phyloP scores from a whole-genome alignment of 805 yeast species.

The Yarrowia sp. region DNA sequence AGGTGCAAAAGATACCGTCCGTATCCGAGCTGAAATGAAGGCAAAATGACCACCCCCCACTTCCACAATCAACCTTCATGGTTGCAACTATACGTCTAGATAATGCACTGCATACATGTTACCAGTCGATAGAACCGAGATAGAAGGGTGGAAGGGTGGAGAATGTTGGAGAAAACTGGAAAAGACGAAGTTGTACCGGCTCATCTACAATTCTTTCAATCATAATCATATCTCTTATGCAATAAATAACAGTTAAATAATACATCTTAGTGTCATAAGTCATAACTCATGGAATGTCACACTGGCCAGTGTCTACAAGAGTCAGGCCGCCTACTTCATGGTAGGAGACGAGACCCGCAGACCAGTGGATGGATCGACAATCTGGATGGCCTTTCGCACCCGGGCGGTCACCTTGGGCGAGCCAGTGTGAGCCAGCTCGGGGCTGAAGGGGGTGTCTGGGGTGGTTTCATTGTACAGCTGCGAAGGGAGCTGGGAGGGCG shows the following conservation, averaged over 20 bases:
- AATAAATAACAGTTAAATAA: conserved; percentile 37
- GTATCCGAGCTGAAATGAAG: neutral
- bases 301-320: neutral
- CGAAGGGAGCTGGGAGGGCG: conserved; percentile 29
- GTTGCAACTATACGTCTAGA: conserved; percentile 28
- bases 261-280: conserved; percentile 35
- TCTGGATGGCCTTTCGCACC: conserved; percentile 54
- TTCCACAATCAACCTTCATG: conserved; percentile 13
- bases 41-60: neutral
- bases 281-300: conserved; percentile 35
- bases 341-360: conserved; percentile 41
- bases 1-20: too few species aligned
- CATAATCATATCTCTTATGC: conserved; percentile 38
- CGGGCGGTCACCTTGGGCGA: conserved; percentile 39
- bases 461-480: conserved; percentile 32
- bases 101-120: conserved; percentile 18
- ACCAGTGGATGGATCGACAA: conserved; percentile 64
- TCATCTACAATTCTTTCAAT: neutral
- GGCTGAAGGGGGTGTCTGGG: conserved; percentile 27
- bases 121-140: conserved; percentile 1
- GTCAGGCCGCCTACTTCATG: conserved; percentile 15
- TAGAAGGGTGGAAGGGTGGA: neutral
- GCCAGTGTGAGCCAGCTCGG: conserved; percentile 28
- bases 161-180: neutral
- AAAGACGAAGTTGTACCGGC: neutral